Evolutionary conservation across 2,329 filamentous ascomycete species (phyloP).

Genomic region (Trichoderma guizhouense): DNA sequence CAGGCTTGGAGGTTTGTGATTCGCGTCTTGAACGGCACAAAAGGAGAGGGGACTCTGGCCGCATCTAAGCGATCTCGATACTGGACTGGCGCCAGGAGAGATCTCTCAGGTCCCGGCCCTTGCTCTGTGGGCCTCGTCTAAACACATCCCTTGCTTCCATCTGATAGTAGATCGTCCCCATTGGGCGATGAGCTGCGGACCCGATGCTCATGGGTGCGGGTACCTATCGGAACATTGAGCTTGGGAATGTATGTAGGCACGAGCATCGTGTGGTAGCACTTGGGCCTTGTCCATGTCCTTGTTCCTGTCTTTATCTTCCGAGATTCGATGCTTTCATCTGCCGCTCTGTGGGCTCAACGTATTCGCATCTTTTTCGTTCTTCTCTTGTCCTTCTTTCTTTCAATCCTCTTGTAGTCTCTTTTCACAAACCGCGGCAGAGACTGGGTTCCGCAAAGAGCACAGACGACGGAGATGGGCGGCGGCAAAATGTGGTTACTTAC

Average conservation of each 20-base stretch:
- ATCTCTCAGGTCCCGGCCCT: not conserved
- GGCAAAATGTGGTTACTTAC: not conserved
- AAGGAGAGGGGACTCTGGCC: not conserved
- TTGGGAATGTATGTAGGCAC: not conserved
- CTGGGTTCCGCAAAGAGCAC: not conserved
- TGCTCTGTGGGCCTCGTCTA: not conserved
- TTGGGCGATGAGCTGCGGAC: constrained; percentile 9
- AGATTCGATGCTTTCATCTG: not conserved
- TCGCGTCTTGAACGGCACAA: not conserved
- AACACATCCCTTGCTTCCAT: not conserved
- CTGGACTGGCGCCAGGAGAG: not conserved
- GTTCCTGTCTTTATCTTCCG: not conserved
- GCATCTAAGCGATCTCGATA: constrained; percentile 11
- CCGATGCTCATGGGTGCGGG: constrained; percentile 11
- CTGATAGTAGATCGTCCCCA: not conserved
- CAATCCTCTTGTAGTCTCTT: not conserved
- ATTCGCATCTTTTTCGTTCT: not conserved
- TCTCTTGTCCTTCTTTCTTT: not conserved
- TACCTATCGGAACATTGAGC: not conserved
- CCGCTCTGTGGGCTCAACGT: no score
- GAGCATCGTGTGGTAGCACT: not conserved
- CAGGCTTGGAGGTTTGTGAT: not conserved
- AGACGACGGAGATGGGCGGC: not conserved
- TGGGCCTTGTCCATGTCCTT: not conserved
- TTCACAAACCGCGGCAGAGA: not conserved